Percentiles rank a stretch among this genome's conserved stretches.
phyloP scores from a whole-genome alignment of 768 basidiomycete genomes.

The Steccherinum ochraceum region DNA sequence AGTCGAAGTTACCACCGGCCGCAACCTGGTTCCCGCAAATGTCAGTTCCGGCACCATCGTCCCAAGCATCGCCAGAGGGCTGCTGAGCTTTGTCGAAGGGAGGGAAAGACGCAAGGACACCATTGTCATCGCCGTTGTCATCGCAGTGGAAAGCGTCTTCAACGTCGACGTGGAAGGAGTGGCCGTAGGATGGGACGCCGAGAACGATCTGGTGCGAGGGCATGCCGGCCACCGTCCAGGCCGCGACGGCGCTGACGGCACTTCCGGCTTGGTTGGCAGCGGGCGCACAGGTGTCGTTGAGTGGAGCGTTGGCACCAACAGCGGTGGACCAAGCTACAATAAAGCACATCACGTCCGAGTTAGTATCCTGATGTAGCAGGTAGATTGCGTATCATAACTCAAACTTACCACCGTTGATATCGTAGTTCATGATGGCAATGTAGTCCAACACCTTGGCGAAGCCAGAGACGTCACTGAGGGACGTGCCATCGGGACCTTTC shows the following conservation, averaged over 20 bases:
- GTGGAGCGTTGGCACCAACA: slow-evolving; percentile 78
- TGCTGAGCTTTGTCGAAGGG: slow-evolving; percentile 38
- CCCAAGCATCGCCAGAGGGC: slow-evolving; percentile 53
- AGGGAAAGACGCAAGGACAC: slow-evolving; percentile 42
- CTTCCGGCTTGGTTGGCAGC: slow-evolving; percentile 59
- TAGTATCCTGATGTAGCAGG: too few relatives aligned
- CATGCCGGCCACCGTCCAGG: slow-evolving; percentile 77
- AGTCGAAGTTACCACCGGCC: slow-evolving; percentile 54
- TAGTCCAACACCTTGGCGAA: slow-evolving; percentile 72
- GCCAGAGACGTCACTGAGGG: slow-evolving; percentile 53
- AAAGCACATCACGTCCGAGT: neutral
- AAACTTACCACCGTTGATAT: slow-evolving; percentile 44
- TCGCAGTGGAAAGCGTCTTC: slow-evolving; percentile 29
- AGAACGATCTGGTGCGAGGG: slow-evolving; percentile 70
- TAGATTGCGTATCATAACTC: neutral
- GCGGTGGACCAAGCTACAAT: slow-evolving; percentile 22
- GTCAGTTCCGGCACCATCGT: slow-evolving; percentile 42
- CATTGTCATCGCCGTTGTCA: slow-evolving; percentile 22
- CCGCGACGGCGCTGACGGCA: slow-evolving; percentile 62
- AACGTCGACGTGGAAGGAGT: slow-evolving; percentile 49
- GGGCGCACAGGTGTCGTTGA: slow-evolving; percentile 70
- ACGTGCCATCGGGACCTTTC: slow-evolving; percentile 45
- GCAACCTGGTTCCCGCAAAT: slow-evolving; percentile 49
- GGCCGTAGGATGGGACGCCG: slow-evolving; percentile 82
- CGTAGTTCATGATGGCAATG: slow-evolving; percentile 71